Percentiles rank a stretch among this genome's conserved stretches.
Evolutionary conservation across 176 grass and related monocot species (phyloP).

Genomic region (Avena atlantica): DNA sequence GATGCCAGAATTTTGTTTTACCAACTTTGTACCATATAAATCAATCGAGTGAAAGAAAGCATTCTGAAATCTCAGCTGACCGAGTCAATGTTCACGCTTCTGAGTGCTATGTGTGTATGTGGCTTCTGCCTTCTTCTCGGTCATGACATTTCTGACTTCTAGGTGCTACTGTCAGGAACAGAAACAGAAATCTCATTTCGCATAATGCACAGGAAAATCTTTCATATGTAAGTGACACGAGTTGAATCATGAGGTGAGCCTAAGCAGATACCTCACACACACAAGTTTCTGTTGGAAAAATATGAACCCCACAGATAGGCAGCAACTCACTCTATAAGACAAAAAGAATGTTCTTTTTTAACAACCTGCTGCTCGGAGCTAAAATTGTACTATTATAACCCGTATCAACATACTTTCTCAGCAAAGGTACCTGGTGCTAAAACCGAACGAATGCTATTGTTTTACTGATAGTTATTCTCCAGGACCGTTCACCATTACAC

Average conservation of each 20-base stretch:
- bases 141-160: neutral
- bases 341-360: neutral
- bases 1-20: neutral
- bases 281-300: neutral
- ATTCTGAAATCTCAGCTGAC: neutral
- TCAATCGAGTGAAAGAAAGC: neutral
- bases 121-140: neutral
- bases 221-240: neutral
- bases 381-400: too few relatives aligned
- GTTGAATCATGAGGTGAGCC: neutral
- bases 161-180: neutral
- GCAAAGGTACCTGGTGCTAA: too few relatives aligned
- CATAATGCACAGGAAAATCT: neutral
- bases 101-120: neutral
- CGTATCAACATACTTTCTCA: too few relatives aligned
- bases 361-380: too few relatives aligned
- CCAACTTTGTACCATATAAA: constrained; percentile 3
- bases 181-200: neutral
- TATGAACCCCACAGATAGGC: neutral
- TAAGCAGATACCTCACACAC: neutral
- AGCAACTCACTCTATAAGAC: neutral
- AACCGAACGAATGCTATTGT: too few relatives aligned
- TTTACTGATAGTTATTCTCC: too few relatives aligned
- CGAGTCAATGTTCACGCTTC: neutral
- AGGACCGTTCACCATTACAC: too few relatives aligned